These are phyloP conservation scores for Dinochytrium kinnereticum DNA, from an alignment of 371 early-diverging fungal genomes.

Conservation along the genomic window DNA sequence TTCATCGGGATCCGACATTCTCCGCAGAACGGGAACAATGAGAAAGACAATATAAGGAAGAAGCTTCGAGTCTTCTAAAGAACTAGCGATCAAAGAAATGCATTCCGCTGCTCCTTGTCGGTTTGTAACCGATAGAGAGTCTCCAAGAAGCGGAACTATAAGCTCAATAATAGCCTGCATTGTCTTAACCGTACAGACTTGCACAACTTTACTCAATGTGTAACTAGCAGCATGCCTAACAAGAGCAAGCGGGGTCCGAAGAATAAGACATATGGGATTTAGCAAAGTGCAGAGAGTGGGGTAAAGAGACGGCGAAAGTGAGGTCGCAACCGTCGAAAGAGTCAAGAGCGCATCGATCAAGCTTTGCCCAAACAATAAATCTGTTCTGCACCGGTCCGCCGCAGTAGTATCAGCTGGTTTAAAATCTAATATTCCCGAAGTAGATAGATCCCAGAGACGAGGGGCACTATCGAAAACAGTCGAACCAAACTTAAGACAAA, in stretches of 20 bases:
- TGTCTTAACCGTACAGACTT: slow-evolving; percentile 68
- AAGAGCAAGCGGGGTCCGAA: slow-evolving; percentile 74
- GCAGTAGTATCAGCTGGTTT: slow-evolving; percentile 8
- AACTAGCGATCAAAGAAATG: slow-evolving; percentile 55
- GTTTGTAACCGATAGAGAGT: slow-evolving; percentile 66
- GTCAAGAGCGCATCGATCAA: slow-evolving; percentile 81
- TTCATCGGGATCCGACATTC: slow-evolving; percentile 96
- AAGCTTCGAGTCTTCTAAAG: slow-evolving; percentile 53
- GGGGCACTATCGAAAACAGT: slow-evolving; percentile 75
- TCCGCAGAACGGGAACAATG: slow-evolving; percentile 94
- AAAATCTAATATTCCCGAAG: slow-evolving; percentile 53
- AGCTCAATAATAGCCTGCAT: slow-evolving; percentile 81
- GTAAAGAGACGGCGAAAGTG: slow-evolving; percentile 58
- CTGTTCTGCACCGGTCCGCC: slow-evolving; percentile 20
- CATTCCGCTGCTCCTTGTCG: slow-evolving; percentile 91
- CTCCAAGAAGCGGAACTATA: slow-evolving; percentile 80
- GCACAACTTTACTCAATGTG: slow-evolving; percentile 76
- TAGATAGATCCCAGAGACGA: slow-evolving; percentile 78
- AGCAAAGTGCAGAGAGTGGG: slow-evolving; percentile 60
- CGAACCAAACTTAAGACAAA: slow-evolving; percentile 76
- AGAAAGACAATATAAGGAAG: slow-evolving; percentile 94
- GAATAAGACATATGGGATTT: slow-evolving; percentile 66
- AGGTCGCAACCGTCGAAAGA: slow-evolving; percentile 69
- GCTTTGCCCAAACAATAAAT: slow-evolving; percentile 58
- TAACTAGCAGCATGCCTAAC: slow-evolving; percentile 82